Base-by-base conservation (phyloP, 495 filamentous ascomycete species). In the Rhizodiscina lignyota region DNA sequence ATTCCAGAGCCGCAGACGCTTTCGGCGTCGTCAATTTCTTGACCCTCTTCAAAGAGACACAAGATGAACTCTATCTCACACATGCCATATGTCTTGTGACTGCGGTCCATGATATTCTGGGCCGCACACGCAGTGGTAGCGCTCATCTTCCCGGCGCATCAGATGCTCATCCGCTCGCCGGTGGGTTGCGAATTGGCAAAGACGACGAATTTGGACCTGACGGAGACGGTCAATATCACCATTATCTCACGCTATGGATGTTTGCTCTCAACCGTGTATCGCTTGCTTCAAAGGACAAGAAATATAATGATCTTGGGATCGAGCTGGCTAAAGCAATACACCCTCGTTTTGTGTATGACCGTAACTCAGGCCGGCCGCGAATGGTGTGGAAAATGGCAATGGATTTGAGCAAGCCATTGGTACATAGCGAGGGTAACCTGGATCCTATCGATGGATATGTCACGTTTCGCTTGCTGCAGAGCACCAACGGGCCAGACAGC, bases 171-270 rank as follows among this genome's bases (percentile, higher is more conserved):
- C 73, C 72, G 0, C 49, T 78, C 1, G 60, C 52, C 8, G 75
- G 74, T 8, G 75, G 74, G 2, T 52, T 80, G 11, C 62, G 75
- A 1, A 79, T 77, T 30, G 74, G 75, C 3, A 79, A 78, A 49
- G 36, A 56, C 4, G 55, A 64, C 18, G 68, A 52, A 0, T 34
- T 34, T 10, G 74, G 72, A 1, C 40, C 55, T 1, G 74, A 79
- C 33, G 55, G 62, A 13, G 75, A 79, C 48, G 74, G 74, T 2
- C 71, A 77, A 45, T 79, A 79, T 33, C 71, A 77, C 36, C 74
- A 79, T 40, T 80, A 77, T 44, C 52, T 79, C 6, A 77, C 72
- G 0, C 43, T 80, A 2, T 80, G 74, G 74, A 76, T 78, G 72
- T 80, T 77, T 42, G 74, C 72, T 0, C 53, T 79, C 2, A 77